phyloP scores from a whole-genome alignment of 768 basidiomycete genomes.

The Gautieria morchelliformis region DNA sequence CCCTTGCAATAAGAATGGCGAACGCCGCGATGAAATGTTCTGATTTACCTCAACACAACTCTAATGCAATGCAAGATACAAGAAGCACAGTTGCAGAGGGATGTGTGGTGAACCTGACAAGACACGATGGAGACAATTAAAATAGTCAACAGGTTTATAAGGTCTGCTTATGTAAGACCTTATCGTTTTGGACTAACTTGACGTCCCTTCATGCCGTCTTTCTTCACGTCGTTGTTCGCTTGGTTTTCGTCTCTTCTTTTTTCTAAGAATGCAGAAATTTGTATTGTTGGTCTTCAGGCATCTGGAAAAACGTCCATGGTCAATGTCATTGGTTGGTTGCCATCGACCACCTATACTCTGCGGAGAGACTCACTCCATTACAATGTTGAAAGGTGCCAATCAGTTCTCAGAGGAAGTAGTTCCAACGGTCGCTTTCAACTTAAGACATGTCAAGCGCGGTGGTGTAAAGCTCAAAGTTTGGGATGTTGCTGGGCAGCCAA shows the following conservation, averaged over 20 bases:
- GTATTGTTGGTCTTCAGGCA: conserved; percentile 87
- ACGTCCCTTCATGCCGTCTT: conserved; percentile 25
- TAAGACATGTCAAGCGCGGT: conserved; percentile 79
- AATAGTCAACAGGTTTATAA: too few relatives aligned
- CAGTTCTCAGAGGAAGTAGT: conserved; percentile 97
- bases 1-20: too few relatives aligned
- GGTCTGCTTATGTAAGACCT: too few relatives aligned
- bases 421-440: conserved; percentile 90
- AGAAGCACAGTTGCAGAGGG: too few relatives aligned
- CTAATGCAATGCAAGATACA: too few relatives aligned
- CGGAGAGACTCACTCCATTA: too few relatives aligned
- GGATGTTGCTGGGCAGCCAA: conserved; percentile 93
- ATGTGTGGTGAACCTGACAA: too few relatives aligned
- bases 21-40: too few relatives aligned
- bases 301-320: conserved; percentile 94
- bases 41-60: too few relatives aligned
- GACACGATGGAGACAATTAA: too few relatives aligned
- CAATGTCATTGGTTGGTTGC: conserved; percentile 59
- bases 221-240: conserved; percentile 44
- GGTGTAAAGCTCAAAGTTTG: conserved; percentile 90
- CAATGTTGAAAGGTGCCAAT: background rate
- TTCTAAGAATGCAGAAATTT: conserved; percentile 78
- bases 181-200: too few relatives aligned
- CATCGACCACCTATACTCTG: background rate
- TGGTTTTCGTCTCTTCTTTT: conserved; percentile 72